Conservation (phyloP, 345 rosid species). For the Psidium friedrichsthalianum region DNA sequence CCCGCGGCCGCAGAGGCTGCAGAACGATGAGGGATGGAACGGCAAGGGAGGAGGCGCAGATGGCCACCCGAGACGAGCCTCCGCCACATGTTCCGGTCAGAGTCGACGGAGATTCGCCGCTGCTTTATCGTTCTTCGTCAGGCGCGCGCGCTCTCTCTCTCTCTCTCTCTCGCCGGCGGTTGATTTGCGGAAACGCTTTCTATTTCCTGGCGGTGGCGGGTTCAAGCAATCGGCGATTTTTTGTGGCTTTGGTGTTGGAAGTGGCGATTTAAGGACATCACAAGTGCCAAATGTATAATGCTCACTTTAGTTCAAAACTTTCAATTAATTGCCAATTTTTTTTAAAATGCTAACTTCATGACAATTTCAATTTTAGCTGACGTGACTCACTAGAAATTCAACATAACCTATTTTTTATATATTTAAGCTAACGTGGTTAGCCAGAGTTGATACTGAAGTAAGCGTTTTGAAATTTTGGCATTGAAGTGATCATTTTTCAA, state of each 20-base stretch:
- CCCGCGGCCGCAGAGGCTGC: constrained; percentile 7
- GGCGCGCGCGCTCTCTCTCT: neutral
- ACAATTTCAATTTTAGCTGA: too few relatives aligned
- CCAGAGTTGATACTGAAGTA: too few relatives aligned
- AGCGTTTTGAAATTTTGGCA: too few relatives aligned
- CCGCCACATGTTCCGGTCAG: neutral
- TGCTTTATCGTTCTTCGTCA: neutral
- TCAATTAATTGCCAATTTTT: too few relatives aligned
- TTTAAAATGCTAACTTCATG: too few relatives aligned
- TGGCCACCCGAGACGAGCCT: neutral
- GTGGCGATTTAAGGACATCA: neutral
- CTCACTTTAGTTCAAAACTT: too few relatives aligned
- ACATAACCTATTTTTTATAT: too few relatives aligned
- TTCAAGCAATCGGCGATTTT: neutral
- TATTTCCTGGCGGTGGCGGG: neutral
- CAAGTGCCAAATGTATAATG: too few relatives aligned
- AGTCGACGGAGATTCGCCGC: neutral
- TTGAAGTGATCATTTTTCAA: too few relatives aligned
- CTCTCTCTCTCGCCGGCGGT: neutral
- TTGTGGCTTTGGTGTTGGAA: neutral
- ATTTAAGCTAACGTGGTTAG: too few relatives aligned
- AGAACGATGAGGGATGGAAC: neutral
- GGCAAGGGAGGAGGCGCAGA: neutral
- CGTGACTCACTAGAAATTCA: too few relatives aligned
- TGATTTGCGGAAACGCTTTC: neutral